These are phyloP conservation scores for Pistacia atlantica DNA, from an alignment of 345 rosid genomes.

Conservation along the genomic window DNA sequence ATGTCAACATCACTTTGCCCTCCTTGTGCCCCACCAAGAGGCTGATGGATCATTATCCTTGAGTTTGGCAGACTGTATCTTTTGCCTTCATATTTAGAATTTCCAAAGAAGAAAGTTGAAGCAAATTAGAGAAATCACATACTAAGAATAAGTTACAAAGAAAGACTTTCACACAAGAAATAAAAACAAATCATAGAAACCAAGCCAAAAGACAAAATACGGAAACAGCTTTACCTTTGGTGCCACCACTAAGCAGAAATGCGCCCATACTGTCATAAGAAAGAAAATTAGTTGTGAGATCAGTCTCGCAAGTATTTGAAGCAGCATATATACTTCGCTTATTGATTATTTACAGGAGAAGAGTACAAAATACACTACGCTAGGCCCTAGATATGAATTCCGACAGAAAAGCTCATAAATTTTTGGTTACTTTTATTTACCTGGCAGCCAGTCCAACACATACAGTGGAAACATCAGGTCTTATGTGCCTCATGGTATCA, in stretches of 20 bases:
- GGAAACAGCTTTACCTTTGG: slow-evolving; percentile 43
- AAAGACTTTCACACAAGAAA: neutral
- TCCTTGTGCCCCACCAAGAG: slow-evolving; percentile 67
- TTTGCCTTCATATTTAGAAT: slow-evolving; percentile 39
- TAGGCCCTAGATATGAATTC: neutral
- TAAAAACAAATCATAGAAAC: neutral
- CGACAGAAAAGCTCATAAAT: neutral
- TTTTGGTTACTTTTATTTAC: slow-evolving; percentile 16
- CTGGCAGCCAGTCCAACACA: slow-evolving; percentile 50
- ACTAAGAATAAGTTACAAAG: neutral
- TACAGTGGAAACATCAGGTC: slow-evolving; percentile 47
- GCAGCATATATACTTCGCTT: neutral
- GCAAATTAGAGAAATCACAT: neutral
- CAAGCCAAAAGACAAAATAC: slow-evolving; percentile 1
- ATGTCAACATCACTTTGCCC: slow-evolving; percentile 53
- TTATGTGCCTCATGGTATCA: slow-evolving; percentile 47
- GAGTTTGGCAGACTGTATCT: slow-evolving; percentile 60
- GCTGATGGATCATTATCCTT: slow-evolving; percentile 72
- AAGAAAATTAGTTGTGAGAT: neutral
- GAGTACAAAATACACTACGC: neutral
- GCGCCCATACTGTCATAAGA: slow-evolving; percentile 54
- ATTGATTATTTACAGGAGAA: neutral
- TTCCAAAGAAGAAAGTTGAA: neutral
- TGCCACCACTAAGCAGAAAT: slow-evolving; percentile 59
- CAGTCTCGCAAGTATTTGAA: neutral